Evolutionary conservation across 176 grass and related monocot genomes (phyloP).

Genomic region (Rhipidocladum racemiflorum): DNA sequence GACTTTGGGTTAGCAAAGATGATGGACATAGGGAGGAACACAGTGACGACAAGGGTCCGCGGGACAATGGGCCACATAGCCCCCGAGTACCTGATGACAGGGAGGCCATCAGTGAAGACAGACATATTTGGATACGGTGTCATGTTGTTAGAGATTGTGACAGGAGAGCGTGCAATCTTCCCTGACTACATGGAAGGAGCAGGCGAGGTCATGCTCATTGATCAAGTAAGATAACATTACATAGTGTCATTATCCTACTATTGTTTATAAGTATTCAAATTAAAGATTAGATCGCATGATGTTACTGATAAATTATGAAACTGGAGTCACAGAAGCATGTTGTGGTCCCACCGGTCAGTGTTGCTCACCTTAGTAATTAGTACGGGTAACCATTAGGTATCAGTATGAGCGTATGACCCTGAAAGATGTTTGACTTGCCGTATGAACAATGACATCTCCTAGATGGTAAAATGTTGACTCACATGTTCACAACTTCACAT

Average conservation of each 20-base stretch:
- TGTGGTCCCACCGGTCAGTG: not conserved
- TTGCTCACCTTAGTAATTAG: slow-evolving; percentile 15
- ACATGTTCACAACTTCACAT: not conserved
- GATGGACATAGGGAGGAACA: slow-evolving; percentile 66
- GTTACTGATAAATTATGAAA: slow-evolving; percentile 10
- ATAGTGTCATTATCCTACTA: not conserved
- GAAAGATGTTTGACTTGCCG: slow-evolving; percentile 6
- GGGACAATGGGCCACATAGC: slow-evolving; percentile 92
- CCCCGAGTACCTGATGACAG: slow-evolving; percentile 81
- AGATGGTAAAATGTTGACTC: not conserved
- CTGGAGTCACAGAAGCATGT: not conserved
- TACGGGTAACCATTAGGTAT: not conserved
- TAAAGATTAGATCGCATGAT: slow-evolving; percentile 12
- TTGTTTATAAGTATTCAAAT: slow-evolving; percentile 7
- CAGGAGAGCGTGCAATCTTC: slow-evolving; percentile 64
- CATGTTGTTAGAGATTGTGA: slow-evolving; percentile 69
- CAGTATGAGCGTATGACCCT: not conserved
- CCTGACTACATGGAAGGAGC: slow-evolving; percentile 50
- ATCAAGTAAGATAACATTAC: slow-evolving; percentile 51
- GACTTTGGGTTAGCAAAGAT: slow-evolving; percentile 80
- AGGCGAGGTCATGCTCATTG: slow-evolving; percentile 66
- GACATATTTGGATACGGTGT: slow-evolving; percentile 90
- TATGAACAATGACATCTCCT: slow-evolving; percentile 1
- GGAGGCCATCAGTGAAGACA: slow-evolving; percentile 83
- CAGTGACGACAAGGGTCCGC: slow-evolving; percentile 60